These are phyloP conservation scores for Thermothelomyces thermophilus DNA, from an alignment of 2,329 filamentous ascomycete species.

Conservation along the genomic window DNA sequence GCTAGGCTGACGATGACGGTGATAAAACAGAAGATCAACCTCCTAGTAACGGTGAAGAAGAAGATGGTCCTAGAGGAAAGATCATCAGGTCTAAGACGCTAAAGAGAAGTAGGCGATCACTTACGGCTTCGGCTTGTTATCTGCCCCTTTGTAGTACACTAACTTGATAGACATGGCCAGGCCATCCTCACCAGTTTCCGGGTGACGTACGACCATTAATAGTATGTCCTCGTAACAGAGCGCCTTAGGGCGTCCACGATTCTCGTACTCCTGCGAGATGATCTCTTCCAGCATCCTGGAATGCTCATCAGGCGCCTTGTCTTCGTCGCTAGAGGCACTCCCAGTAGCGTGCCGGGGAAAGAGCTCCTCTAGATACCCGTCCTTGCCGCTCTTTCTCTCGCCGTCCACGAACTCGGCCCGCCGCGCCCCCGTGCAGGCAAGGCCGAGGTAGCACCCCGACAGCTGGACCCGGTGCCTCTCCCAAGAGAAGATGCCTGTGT, in stretches of 20 bases:
- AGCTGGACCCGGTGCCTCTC: slow-evolving; percentile 25
- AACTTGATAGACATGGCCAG: background rate
- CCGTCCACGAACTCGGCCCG: slow-evolving; percentile 28
- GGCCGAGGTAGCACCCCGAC: slow-evolving; percentile 25
- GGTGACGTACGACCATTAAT: background rate
- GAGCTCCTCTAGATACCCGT: background rate
- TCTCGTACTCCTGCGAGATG: too few relatives aligned
- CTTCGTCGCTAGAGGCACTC: background rate
- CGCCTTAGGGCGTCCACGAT: too few relatives aligned
- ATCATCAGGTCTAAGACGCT: too few relatives aligned
- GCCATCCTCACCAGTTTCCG: background rate
- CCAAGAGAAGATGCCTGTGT: slow-evolving; percentile 24
- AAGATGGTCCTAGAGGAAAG: too few relatives aligned
- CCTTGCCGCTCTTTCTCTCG: slow-evolving; percentile 23
- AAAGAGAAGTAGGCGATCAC: too few relatives aligned
- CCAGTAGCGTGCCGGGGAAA: background rate
- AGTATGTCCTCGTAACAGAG: too few relatives aligned
- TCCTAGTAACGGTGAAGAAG: too few relatives aligned
- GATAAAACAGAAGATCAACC: too few relatives aligned
- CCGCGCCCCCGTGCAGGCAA: slow-evolving; percentile 27
- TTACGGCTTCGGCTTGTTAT: too few relatives aligned
- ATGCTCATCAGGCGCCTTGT: background rate
- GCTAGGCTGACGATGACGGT: too few relatives aligned
- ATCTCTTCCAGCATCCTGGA: background rate
- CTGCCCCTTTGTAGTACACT: background rate